Conservation (phyloP, 2,329 filamentous ascomycete species). For the Pseudogymnoascus sp. region DNA sequence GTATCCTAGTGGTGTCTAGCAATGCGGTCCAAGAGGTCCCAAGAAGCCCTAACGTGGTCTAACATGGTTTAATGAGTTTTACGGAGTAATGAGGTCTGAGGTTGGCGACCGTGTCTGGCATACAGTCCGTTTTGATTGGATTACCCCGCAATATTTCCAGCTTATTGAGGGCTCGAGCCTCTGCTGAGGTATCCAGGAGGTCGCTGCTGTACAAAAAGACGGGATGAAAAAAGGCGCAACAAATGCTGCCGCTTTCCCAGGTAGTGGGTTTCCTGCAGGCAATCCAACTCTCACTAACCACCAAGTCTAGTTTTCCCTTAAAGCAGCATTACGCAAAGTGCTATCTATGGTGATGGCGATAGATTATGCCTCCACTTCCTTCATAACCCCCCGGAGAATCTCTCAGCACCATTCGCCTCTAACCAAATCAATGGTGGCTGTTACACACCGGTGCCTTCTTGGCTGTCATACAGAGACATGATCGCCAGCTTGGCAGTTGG, state of each 20-base stretch:
- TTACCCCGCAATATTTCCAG: neutral
- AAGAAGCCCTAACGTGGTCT: neutral
- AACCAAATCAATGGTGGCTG: neutral
- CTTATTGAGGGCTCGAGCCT: neutral
- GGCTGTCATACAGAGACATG: neutral
- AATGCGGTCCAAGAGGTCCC: neutral
- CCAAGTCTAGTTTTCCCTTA: neutral
- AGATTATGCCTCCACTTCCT: neutral
- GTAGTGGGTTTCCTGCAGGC: neutral
- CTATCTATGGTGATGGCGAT: neutral
- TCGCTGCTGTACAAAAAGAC: neutral
- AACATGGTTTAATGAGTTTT: neutral
- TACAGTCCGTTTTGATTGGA: conserved; percentile 1
- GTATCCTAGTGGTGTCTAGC: neutral
- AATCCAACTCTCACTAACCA: neutral
- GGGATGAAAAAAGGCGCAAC: neutral
- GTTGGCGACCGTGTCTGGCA: neutral
- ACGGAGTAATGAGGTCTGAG: neutral
- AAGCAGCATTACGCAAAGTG: neutral
- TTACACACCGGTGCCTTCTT: neutral
- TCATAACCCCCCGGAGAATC: neutral
- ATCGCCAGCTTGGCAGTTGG: neutral
- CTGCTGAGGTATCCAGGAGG: neutral
- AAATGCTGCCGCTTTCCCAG: neutral
- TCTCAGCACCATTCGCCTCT: neutral